Percentiles rank a stretch among this genome's conserved stretches.
Conservation (phyloP, 2,329 filamentous ascomycete species). For the Chaetomiaceae sp. region DNA sequence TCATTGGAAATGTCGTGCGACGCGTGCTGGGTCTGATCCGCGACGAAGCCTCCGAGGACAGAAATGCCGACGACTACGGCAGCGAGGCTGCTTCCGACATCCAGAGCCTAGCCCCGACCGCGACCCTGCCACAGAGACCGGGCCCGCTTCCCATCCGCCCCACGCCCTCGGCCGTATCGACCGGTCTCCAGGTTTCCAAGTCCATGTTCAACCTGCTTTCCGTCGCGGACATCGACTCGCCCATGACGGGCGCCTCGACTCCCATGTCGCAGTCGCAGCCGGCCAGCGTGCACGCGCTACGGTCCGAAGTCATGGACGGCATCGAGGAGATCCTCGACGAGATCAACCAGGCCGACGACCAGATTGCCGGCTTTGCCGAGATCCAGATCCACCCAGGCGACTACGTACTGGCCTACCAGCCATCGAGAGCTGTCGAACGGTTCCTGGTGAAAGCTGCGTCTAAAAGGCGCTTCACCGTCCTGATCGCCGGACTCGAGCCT, state of each 20-base stretch:
- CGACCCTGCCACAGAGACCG: slow-evolving; percentile 13
- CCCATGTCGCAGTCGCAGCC: slow-evolving; percentile 34
- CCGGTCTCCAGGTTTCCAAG: slow-evolving; percentile 62
- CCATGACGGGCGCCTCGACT: slow-evolving; percentile 36
- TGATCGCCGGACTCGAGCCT: slow-evolving; percentile 66
- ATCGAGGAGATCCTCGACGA: slow-evolving; percentile 97
- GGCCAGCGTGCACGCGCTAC: slow-evolving; percentile 61
- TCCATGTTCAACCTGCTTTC: slow-evolving; percentile 88
- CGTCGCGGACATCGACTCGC: slow-evolving; percentile 51
- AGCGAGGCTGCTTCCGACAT: slow-evolving; percentile 56
- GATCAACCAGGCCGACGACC: slow-evolving; percentile 85
- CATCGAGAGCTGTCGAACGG: slow-evolving; percentile 79
- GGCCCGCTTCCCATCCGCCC: slow-evolving; percentile 36
- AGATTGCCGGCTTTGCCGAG: slow-evolving; percentile 82
- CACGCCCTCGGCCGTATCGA: slow-evolving; percentile 58
- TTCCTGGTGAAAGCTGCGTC: slow-evolving; percentile 83
- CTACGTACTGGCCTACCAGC: slow-evolving; percentile 83
- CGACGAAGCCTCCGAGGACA: slow-evolving; percentile 80
- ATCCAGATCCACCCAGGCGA: slow-evolving; percentile 93
- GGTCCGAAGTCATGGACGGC: slow-evolving; percentile 86
- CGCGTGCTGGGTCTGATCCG: slow-evolving; percentile 86
- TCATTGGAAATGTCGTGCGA: slow-evolving; percentile 90
- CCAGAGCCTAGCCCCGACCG: slow-evolving; percentile 20
- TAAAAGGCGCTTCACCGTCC: slow-evolving; percentile 87
- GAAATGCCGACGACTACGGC: slow-evolving; percentile 53